Evolutionary conservation across 2,329 filamentous ascomycete genomes (phyloP), one percentile per base, ranked within the genome.

Genomic region (Colletotrichum sp.): DNA sequence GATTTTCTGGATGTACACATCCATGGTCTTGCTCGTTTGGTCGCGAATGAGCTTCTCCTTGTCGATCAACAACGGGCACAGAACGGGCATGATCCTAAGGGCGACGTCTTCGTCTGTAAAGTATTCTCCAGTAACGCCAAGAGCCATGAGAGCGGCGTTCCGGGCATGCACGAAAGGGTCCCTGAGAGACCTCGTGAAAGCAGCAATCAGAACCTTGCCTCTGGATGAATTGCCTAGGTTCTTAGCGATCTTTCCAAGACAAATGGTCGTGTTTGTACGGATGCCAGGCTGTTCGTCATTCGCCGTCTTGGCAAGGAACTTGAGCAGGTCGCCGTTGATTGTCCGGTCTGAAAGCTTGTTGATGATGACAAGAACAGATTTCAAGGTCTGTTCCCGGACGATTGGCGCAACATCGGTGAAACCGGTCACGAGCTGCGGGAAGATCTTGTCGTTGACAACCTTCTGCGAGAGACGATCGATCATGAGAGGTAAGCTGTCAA

Each of bases 221-320:
- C 97, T 91, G 5, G 94, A 95, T 78, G 94, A 89, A 3, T 91
- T 88, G 3, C 95, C 95, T 1, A 99, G 88, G 80, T 98, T 94
- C 80, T 95, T 96, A 16, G 97, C 96, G 79, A 99, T 98, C 82
- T 98, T 99, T 26, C 97, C 97, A 1, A 99, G 87, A 82, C 96
- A 99, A 72, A 99, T 99, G 2, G 97, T 99, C 0, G 97, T 99
- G 83, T 99, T 99, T 10, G 97, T 99, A 77, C 97, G 92, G 78
- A 99, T 99, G 1, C 97, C 97, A 1, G 97, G 96, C 81, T 99
- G 96, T 80, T 99, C 97, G 78, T 99, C 97, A 80, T 99, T 99
- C 61, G 97, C 96, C 2, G 96, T 98, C 84, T 98, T 98, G 58
- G 97, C 97, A 32, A 99, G 90, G 81, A 98, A 94, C 80, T 94